A percentile compares a stretch with the other conserved stretches of the same genome.
These are phyloP conservation scores for Irpex rosettiformis DNA, from an alignment of 1,284 basidiomycete genomes.

Conservation along the genomic window DNA sequence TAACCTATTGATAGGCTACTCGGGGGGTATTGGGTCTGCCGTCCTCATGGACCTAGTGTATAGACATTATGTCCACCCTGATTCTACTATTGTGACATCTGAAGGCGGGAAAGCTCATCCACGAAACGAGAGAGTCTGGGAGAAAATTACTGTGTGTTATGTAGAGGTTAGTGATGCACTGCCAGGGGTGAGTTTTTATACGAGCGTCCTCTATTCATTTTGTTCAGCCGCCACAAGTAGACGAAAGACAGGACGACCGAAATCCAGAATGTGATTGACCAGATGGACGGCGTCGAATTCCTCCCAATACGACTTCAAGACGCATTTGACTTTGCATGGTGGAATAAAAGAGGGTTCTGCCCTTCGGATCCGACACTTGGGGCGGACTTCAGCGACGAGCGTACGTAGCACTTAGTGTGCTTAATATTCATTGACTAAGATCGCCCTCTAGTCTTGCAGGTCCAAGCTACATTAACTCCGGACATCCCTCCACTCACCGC, in stretches of 20 bases:
- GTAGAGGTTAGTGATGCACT: conserved; percentile 65
- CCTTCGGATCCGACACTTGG: conserved; percentile 27
- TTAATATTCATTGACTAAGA: neutral
- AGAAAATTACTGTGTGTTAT: conserved; percentile 58
- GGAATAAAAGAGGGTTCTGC: conserved; percentile 40
- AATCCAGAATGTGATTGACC: conserved; percentile 41
- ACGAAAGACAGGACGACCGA: conserved; percentile 52
- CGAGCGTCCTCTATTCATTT: conserved; percentile 5
- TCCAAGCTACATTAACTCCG: conserved; percentile 2
- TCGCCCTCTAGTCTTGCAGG: conserved; percentile 23
- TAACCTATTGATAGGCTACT: conserved; percentile 63
- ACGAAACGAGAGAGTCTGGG: conserved; percentile 60
- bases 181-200: conserved; percentile 45
- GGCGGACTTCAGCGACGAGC: conserved; percentile 50
- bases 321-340: conserved; percentile 71
- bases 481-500: conserved; percentile 39
- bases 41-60: conserved; percentile 68
- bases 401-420: conserved; percentile 30
- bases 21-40: conserved; percentile 72
- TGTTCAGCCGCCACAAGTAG: conserved; percentile 32
- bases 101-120: conserved; percentile 67
- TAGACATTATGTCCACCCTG: conserved; percentile 52
- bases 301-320: conserved; percentile 62
- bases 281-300: conserved; percentile 53
- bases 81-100: conserved; percentile 24